Evolutionary conservation across 2,329 filamentous ascomycete species (phyloP), one percentile per base, ranked within the genome.

Genomic region (Aspergillus alliaceus): DNA sequence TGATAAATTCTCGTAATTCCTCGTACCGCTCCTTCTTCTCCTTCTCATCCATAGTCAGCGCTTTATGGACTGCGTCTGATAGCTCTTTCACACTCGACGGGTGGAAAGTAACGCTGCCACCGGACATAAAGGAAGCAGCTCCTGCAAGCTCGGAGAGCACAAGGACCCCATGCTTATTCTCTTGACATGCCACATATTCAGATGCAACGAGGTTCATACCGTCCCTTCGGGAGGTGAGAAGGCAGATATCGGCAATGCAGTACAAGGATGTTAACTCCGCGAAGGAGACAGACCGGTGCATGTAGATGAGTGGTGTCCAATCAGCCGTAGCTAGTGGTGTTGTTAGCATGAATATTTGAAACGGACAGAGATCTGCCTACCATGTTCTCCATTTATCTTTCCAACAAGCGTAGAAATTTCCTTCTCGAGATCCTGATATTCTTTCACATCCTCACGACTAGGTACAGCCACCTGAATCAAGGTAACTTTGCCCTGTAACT

Each of bases 151-250:
- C 92, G 49, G 92, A 96, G 35, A 97, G 84, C 53, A 97, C 91
- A 84, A 98, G 90, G 51, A 93, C 90, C 47, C 93, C 93, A 70
- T 96, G 90, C 53, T 89, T 86, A 68, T 93, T 84, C 64, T 88
- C 84, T 72, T 97, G 93, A 22, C 90, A 93, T 15, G 93, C 93
- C 59, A 97, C 95, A 77, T 97, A 98, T 76, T 98, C 93, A 75
- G 96, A 97, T 0, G 91, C 93, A 20, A 98, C 93, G 14, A 98
- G 84, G 74, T 98, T 98, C 93, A 98, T 97, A 68, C 93, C 93
- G 69, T 98, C 93, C 42, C 93, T 88, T 5, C 90, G 96, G 0
- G 90, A 96, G 3, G 89, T 93, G 39, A 96, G 91, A 5, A 97
- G 82, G 70, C 92, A 96, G 49, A 90, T 89, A 70, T 96, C 93